phyloP scores from a whole-genome alignment of 257 asterid genomes.

The Capsicum pubescens region DNA sequence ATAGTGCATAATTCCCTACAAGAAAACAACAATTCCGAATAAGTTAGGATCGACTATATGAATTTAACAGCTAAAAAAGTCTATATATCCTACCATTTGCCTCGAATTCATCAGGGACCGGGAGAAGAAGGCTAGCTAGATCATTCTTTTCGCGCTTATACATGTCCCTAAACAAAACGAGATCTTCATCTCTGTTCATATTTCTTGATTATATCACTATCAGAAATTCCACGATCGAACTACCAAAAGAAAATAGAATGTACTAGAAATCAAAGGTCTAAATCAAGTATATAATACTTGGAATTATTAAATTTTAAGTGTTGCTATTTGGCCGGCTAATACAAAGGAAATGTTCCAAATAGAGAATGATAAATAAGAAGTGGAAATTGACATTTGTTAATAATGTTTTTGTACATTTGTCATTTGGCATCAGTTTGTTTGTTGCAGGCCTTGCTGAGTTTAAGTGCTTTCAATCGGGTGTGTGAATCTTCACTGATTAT shows the following conservation, averaged over 20 bases:
- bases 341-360: neutral
- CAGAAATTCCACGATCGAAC: neutral
- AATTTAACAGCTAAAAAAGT: neutral
- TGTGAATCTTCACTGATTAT: neutral
- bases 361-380: neutral
- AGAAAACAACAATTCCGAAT: neutral
- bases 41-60: neutral
- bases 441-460: conserved; percentile 13
- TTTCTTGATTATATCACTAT: neutral
- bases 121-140: conserved; percentile 62
- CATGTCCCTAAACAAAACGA: conserved; percentile 64
- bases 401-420: neutral
- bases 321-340: conserved; percentile 19
- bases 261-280: neutral
- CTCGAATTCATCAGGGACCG: conserved; percentile 70
- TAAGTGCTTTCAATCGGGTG: accelerated
- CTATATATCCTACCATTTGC: conserved; percentile 54
- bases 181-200: conserved; percentile 62
- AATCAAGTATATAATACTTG: too few species aligned
- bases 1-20: conserved; percentile 60
- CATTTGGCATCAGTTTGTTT: conserved; percentile 17
- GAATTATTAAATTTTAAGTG: neutral
- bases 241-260: neutral
- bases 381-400: neutral
- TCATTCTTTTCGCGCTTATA: conserved; percentile 59